Conservation (phyloP, 495 filamentous ascomycete species). For the Tuber calosporum region DNA sequence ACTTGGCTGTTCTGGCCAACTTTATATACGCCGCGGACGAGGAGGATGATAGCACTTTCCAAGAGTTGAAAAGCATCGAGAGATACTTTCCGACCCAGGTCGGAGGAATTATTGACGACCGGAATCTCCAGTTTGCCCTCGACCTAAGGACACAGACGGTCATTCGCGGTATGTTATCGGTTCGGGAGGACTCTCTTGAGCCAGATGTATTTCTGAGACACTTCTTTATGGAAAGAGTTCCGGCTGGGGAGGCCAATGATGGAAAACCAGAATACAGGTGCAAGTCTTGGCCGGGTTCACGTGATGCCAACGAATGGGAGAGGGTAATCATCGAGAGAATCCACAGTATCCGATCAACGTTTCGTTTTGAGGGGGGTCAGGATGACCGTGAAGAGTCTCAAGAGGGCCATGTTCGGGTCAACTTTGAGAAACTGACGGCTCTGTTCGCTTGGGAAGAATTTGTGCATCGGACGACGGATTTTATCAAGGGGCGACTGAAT, state of each 20-base stretch:
- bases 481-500: slow-evolving; percentile 12
- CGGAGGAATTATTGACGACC: slow-evolving; percentile 20
- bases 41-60: slow-evolving; percentile 12
- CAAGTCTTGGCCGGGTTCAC: slow-evolving; percentile 25
- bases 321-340: slow-evolving; percentile 13
- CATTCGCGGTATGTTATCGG: slow-evolving; percentile 15
- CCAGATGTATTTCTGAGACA: slow-evolving; percentile 25
- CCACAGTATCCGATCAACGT: slow-evolving; percentile 13
- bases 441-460: slow-evolving; percentile 26
- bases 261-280: not conserved
- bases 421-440: slow-evolving; percentile 16
- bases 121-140: slow-evolving; percentile 19
- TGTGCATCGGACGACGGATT: slow-evolving; percentile 17
- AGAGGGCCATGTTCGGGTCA: not conserved
- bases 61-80: slow-evolving; percentile 28
- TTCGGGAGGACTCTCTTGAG: slow-evolving; percentile 15
- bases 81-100: slow-evolving; percentile 21
- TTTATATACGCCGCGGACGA: slow-evolving; percentile 23
- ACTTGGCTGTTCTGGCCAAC: slow-evolving; percentile 27
- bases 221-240: slow-evolving; percentile 19
- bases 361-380: not conserved
- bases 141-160: slow-evolving; percentile 32
- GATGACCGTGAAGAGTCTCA: slow-evolving; percentile 4
- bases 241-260: not conserved
- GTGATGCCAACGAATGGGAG: slow-evolving; percentile 15